Percentiles rank a stretch among this genome's conserved stretches.
These are phyloP conservation scores for Sclerotinia nivalis DNA, from an alignment of 2,329 filamentous ascomycete species.

Conservation along the genomic window DNA sequence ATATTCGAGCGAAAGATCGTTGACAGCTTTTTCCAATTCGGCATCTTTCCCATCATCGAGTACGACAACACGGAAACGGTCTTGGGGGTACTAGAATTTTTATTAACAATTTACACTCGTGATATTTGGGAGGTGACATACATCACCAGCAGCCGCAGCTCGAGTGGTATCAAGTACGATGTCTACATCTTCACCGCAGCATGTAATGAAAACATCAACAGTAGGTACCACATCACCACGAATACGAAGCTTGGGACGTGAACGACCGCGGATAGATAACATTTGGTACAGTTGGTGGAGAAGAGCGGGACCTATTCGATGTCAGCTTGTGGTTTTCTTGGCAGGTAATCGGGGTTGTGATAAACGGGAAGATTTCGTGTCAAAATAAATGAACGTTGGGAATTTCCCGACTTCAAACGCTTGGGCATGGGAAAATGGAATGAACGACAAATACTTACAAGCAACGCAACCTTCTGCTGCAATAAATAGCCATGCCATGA, in stretches of 20 bases:
- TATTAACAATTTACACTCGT: neutral
- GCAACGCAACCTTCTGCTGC: constrained; percentile 55
- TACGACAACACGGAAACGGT: constrained; percentile 55
- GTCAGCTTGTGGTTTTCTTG: constrained; percentile 15
- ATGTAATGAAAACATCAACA: constrained; percentile 59
- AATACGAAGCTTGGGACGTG: constrained; percentile 53
- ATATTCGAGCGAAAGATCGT: constrained; percentile 37
- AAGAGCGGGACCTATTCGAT: constrained; percentile 49
- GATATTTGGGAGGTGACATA: neutral
- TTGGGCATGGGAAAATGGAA: neutral
- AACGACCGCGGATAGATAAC: constrained; percentile 56
- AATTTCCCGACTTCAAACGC: neutral
- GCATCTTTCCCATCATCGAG: constrained; percentile 56
- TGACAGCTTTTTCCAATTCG: constrained; percentile 45
- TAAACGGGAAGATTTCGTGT: neutral
- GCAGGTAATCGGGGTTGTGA: neutral
- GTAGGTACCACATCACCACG: constrained; percentile 46
- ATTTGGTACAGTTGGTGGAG: constrained; percentile 61
- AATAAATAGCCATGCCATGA: constrained; percentile 59
- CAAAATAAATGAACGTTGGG: neutral
- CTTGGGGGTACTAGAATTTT: constrained; percentile 47
- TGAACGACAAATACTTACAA: constrained; percentile 26
- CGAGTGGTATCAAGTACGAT: constrained; percentile 48
- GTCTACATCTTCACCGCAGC: constrained; percentile 58
- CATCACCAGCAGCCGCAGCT: constrained; percentile 56